Evolutionary conservation across 352 stramenopile species (phyloP).

Genomic region (Phytopythium cucurbitacearum): DNA sequence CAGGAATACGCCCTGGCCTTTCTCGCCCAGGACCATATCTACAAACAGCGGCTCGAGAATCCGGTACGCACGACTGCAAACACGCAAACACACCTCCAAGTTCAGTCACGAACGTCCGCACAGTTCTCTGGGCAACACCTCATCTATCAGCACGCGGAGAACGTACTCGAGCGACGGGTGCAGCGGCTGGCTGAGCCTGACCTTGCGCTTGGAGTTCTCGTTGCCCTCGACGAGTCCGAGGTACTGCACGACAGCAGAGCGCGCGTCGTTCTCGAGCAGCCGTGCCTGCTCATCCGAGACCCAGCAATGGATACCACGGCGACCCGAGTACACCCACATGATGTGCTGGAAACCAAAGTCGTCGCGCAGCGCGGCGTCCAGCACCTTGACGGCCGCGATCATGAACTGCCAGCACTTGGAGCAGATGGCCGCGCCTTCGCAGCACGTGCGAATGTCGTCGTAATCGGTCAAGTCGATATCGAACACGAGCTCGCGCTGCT

Average conservation of each 20-base stretch:
- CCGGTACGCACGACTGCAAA: slow-evolving; percentile 82
- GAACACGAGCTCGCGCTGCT: slow-evolving; percentile 98
- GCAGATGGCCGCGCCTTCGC: slow-evolving; percentile 89
- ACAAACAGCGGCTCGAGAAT: slow-evolving; percentile 96
- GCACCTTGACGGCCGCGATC: slow-evolving; percentile 94
- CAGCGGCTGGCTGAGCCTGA: slow-evolving; percentile 89
- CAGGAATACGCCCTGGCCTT: slow-evolving; percentile 91
- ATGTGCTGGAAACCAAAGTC: slow-evolving; percentile 99
- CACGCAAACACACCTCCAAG: slow-evolving; percentile 4
- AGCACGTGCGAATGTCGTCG: slow-evolving; percentile 98
- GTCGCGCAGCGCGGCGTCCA: slow-evolving; percentile 88
- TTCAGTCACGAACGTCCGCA: background rate
- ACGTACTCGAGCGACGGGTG: slow-evolving; percentile 91
- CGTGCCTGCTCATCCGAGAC: slow-evolving; percentile 95
- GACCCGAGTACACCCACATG: slow-evolving; percentile 98
- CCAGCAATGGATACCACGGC: slow-evolving; percentile 99
- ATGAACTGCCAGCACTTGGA: slow-evolving; percentile 98
- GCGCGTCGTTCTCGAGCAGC: slow-evolving; percentile 94
- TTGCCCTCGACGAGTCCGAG: slow-evolving; percentile 93
- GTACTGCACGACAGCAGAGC: slow-evolving; percentile 95
- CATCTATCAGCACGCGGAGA: background rate
- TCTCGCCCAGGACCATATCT: slow-evolving; percentile 83
- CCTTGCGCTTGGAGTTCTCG: slow-evolving; percentile 86
- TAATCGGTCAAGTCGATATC: slow-evolving; percentile 99
- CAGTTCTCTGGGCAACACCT: background rate